These are phyloP conservation scores for Xylariaceae sp. DNA, from an alignment of 2,329 filamentous ascomycete species.

Conservation along the genomic window DNA sequence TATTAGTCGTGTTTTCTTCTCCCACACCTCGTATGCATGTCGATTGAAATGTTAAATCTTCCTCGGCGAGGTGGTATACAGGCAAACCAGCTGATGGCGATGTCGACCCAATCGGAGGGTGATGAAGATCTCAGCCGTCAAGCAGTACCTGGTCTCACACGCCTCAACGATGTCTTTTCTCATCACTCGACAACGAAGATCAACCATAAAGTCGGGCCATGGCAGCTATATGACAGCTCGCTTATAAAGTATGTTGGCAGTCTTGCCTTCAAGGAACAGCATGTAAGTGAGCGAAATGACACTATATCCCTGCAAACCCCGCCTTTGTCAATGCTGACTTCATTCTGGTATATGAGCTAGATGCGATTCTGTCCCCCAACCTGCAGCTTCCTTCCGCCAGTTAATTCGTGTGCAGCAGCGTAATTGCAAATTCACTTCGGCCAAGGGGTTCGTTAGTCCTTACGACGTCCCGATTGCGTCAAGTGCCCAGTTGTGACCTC, in stretches of 20 bases:
- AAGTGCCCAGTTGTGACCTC: too few species aligned
- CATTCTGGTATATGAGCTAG: background rate
- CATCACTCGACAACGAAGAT: background rate
- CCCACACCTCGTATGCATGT: too few species aligned
- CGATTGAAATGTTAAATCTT: too few species aligned
- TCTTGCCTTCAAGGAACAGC: slow-evolving; percentile 4
- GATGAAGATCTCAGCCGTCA: background rate
- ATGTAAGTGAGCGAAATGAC: slow-evolving; percentile 4
- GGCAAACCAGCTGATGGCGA: background rate
- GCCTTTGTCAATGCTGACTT: slow-evolving; percentile 36
- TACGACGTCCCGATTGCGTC: too few species aligned
- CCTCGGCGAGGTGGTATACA: slow-evolving; percentile 7
- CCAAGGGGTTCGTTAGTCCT: too few species aligned
- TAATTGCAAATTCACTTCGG: background rate
- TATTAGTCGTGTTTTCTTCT: too few species aligned
- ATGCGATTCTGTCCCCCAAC: slow-evolving; percentile 11
- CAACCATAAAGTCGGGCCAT: background rate
- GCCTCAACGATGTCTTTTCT: background rate
- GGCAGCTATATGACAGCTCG: background rate
- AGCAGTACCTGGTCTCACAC: slow-evolving; percentile 2
- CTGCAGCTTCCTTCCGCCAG: background rate
- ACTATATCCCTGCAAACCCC: slow-evolving; percentile 25
- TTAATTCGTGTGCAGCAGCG: slow-evolving; percentile 8
- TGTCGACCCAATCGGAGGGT: too few species aligned
- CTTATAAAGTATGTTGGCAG: slow-evolving; percentile 1